Evolutionary conservation across 2,329 filamentous ascomycete genomes (phyloP), one percentile per base, ranked within the genome.

Genomic region (Apiospora aurea): DNA sequence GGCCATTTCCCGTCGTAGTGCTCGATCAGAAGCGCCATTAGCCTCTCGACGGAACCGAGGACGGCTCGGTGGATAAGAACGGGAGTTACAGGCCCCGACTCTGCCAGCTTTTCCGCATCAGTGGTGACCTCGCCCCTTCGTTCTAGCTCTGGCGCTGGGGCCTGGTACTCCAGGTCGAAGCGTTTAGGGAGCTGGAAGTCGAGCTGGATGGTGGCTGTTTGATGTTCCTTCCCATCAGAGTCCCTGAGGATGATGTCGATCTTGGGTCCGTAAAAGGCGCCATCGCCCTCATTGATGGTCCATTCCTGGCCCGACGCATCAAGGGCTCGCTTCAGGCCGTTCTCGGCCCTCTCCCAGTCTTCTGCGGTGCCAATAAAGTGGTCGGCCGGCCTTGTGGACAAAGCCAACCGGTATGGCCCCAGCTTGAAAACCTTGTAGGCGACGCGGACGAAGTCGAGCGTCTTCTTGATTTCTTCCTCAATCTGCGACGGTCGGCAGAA

Each of bases 211-310:
- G 94, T 97, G 3, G 94, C 95, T 2, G 95, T 94, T 80, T 97
- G 94, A 79, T 97, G 94, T 77, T 95, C 93, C 79, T 96, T 97
- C 10, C 93, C 94, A 77, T 94, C 89, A 0, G 92, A 91, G 79
- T 97, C 94, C 73, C 88, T 90, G 66, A 97, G 82, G 51, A 97
- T 90, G 64, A 97, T 93, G 78, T 97, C 94, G 75, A 97, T 97
- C 83, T 97, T 97, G 44, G 95, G 94, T 0, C 95, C 94, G 78
- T 97, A 97, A 79, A 97, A 97, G 4, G 94, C 94, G 18, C 95
- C 94, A 73, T 97, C 94, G 14, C 94, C 94, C 77, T 92, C 88
- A 74, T 95, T 96, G 72, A 96, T 76, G 2, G 87, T 88, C 93
- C 94, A 97, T 47, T 88, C 83, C 76, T 90, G 88, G 13, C 91